These are phyloP conservation scores for Nyssa sinensis DNA, from an alignment of 148 eudicot species.

Conservation along the genomic window DNA sequence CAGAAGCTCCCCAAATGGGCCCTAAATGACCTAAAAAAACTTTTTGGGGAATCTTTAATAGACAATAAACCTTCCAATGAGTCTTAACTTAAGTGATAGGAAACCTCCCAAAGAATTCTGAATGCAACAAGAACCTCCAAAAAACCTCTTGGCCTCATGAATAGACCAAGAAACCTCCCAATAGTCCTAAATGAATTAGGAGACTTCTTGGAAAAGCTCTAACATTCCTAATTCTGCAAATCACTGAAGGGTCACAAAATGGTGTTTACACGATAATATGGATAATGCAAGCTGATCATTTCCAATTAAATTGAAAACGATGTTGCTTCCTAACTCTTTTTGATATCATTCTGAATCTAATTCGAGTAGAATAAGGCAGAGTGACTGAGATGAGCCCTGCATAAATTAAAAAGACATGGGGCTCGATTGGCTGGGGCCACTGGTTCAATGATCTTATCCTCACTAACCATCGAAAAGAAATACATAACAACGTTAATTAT, in stretches of 20 bases:
- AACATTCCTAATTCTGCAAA: neutral
- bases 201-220: slow-evolving; percentile 10
- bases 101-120: neutral
- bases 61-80: neutral
- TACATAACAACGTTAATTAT: neutral
- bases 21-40: too few species aligned
- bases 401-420: neutral
- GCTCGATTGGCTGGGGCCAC: neutral
- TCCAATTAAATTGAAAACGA: neutral
- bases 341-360: neutral
- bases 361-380: neutral
- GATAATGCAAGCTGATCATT: neutral
- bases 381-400: neutral
- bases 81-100: neutral
- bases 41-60: neutral
- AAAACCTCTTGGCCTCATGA: too few species aligned
- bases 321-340: neutral
- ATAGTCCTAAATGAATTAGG: too few species aligned
- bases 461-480: neutral
- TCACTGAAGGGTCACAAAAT: too few species aligned
- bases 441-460: neutral
- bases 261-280: too few species aligned
- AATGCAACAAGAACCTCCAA: too few species aligned
- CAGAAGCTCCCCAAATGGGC: too few species aligned
- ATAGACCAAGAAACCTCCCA: too few species aligned